A percentile compares a stretch with the other conserved stretches of the same genome.
phyloP scores from a whole-genome alignment of 1,284 basidiomycete genomes.

The Boletus sp. region DNA sequence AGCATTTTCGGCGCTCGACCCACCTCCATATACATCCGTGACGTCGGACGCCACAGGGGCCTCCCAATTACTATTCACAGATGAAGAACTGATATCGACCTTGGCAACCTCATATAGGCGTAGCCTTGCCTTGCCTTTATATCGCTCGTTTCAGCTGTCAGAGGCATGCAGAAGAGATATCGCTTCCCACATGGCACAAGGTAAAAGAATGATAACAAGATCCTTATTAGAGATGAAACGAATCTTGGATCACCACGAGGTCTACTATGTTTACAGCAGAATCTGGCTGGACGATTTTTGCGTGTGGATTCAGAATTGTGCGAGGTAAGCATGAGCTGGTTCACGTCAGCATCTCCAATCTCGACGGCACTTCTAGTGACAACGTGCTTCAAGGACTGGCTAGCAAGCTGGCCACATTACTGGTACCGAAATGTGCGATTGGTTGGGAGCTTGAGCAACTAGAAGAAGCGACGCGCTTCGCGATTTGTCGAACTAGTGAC shows the following conservation, averaged over 20 bases:
- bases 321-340: slow-evolving; percentile 44
- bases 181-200: slow-evolving; percentile 54
- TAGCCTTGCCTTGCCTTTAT: slow-evolving; percentile 69
- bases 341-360: neutral
- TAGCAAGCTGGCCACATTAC: slow-evolving; percentile 38
- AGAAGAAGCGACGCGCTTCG: slow-evolving; percentile 52
- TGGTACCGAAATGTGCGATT: slow-evolving; percentile 52
- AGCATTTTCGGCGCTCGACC: slow-evolving; percentile 74
- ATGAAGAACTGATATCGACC: slow-evolving; percentile 47
- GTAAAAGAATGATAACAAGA: slow-evolving; percentile 59
- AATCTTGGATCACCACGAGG: slow-evolving; percentile 74
- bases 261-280: slow-evolving; percentile 80
- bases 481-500: slow-evolving; percentile 42
- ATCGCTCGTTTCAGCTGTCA: slow-evolving; percentile 70
- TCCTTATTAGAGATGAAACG: slow-evolving; percentile 66
- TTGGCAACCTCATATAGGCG: slow-evolving; percentile 68
- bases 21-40: slow-evolving; percentile 47
- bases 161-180: slow-evolving; percentile 66
- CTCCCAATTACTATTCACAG: slow-evolving; percentile 37
- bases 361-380: slow-evolving; percentile 46
- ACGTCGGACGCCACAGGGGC: slow-evolving; percentile 11
- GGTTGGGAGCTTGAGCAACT: slow-evolving; percentile 70
- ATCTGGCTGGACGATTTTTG: slow-evolving; percentile 81
- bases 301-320: slow-evolving; percentile 65
- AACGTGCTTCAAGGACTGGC: slow-evolving; percentile 48